Base-by-base conservation (phyloP, 306 rosid species). In the Pueraria montana region DNA sequence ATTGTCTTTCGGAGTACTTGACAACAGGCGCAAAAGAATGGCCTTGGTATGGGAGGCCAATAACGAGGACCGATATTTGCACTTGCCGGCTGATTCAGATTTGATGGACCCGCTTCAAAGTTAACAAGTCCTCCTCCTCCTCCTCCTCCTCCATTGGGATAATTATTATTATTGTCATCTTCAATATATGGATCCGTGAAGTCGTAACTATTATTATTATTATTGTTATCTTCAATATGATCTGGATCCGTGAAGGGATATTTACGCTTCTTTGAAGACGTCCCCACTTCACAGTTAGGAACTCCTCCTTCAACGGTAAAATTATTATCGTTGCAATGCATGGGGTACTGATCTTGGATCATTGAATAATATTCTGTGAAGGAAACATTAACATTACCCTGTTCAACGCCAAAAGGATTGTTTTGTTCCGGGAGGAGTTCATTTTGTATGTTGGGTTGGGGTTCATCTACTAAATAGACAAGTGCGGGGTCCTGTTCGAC, bases 1-100 rank as follows among this genome's bases (percentile, higher is more conserved):
- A 87, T 18, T 1, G 91, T 83, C 86, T 89, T 91, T 82, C 97
- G 88, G 0, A 94, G 90, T 8, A 92, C 90, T 17, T 74, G 84
- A 83, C 98, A 92, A 40, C 86, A 85, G 81, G 82, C 88, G 42
- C 97, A 94, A 13, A 56, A 32, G 71, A 82, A 82, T 8, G 93
- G 97, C 1, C 20, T 2, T 2, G 85, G 85, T 2, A 42, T 21
- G 0, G 40, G 43, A 12, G 97, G 97, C 91, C 91, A 81, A 53
- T 43, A 7, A 7, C 6, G 66, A 4, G 69, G 42, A 11, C 62
- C 82, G 5, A 50, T 20, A 30, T 58, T 32, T 13, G 5, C 26
- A 11, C 26, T 62, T 17, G 6, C 68, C 62, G 52, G 50, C 11
- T 4, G 40, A 34, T 34, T 34, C 40, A 4, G 40, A 34, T 34